These are phyloP conservation scores for Phytopythium litorale DNA, from an alignment of 352 stramenopile species.

Conservation along the genomic window DNA sequence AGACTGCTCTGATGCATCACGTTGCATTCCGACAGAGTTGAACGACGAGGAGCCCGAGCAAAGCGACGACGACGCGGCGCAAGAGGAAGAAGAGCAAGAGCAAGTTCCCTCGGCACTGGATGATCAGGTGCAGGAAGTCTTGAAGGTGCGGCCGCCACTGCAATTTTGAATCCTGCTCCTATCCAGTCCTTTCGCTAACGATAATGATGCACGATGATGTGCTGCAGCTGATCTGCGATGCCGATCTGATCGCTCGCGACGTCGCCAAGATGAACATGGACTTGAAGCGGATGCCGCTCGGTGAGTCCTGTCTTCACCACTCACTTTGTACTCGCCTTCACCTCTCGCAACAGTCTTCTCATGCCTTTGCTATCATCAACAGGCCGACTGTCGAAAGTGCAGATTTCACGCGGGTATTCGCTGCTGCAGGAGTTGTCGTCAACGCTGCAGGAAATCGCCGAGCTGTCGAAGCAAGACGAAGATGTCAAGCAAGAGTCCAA, in stretches of 20 bases:
- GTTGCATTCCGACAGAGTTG: slow-evolving; percentile 7
- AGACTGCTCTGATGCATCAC: neutral
- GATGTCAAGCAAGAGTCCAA: neutral
- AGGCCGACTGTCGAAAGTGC: slow-evolving; percentile 46
- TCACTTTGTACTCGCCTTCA: too few relatives aligned
- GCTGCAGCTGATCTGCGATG: slow-evolving; percentile 40
- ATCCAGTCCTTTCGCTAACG: neutral
- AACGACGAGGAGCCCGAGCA: slow-evolving; percentile 15
- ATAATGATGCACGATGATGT: neutral
- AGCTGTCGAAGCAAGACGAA: slow-evolving; percentile 23
- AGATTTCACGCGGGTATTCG: slow-evolving; percentile 62
- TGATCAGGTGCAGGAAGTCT: slow-evolving; percentile 30
- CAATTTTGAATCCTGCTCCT: neutral
- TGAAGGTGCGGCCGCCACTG: slow-evolving; percentile 21
- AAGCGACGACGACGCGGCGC: slow-evolving; percentile 13
- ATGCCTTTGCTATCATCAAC: neutral
- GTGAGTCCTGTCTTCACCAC: slow-evolving; percentile 10
- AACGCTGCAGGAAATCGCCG: slow-evolving; percentile 40
- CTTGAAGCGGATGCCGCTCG: slow-evolving; percentile 46
- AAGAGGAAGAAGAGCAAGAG: slow-evolving; percentile 25
- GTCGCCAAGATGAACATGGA: slow-evolving; percentile 50
- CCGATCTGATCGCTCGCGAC: slow-evolving; percentile 42
- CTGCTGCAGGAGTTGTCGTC: slow-evolving; percentile 49
- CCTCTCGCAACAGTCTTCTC: neutral
- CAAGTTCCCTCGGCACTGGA: slow-evolving; percentile 26